Conservation (phyloP, 129 eudicot genomes). For the Solidago caesia region DNA sequence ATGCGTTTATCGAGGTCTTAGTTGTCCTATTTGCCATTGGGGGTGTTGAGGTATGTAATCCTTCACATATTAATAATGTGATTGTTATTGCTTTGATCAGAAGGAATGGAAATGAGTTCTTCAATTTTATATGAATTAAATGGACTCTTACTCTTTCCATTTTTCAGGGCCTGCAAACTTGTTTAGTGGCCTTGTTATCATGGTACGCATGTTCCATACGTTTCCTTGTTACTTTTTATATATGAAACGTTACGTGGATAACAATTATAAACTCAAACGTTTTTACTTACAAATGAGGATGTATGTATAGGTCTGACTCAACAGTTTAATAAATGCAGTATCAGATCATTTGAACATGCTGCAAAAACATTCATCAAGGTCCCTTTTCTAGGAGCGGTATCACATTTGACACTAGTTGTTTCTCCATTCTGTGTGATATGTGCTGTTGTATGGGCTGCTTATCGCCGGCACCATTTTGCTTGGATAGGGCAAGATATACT, state of each 20-base stretch:
- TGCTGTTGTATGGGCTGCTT: conserved; percentile 87
- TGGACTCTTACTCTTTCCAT: conserved; percentile 23
- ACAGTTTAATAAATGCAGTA: conserved; percentile 43
- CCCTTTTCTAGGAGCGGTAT: conserved; percentile 78
- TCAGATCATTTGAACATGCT: conserved; percentile 76
- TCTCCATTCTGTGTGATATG: conserved; percentile 81
- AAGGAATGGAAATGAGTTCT: background rate
- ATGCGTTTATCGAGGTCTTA: conserved; percentile 78
- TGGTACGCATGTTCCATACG: conserved; percentile 46
- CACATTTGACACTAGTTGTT: conserved; percentile 70
- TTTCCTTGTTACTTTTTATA: background rate
- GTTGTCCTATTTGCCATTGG: conserved; percentile 93
- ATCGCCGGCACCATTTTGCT: conserved; percentile 66
- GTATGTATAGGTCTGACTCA: conserved; percentile 23
- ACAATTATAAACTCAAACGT: background rate
- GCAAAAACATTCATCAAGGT: conserved; percentile 72
- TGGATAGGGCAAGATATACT: conserved; percentile 99
- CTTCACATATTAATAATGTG: conserved; percentile 2
- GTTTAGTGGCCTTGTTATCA: conserved; percentile 82
- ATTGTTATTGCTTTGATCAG: conserved; percentile 15
- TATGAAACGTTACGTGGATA: background rate
- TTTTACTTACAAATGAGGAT: background rate
- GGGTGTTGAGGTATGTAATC: conserved; percentile 72
- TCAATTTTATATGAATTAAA: conserved; percentile 3
- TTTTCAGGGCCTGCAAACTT: conserved; percentile 88